A percentile compares a stretch with the other conserved stretches of the same genome.
Conservation (phyloP, 345 rosid species). For the Lenwebbia sp. region DNA sequence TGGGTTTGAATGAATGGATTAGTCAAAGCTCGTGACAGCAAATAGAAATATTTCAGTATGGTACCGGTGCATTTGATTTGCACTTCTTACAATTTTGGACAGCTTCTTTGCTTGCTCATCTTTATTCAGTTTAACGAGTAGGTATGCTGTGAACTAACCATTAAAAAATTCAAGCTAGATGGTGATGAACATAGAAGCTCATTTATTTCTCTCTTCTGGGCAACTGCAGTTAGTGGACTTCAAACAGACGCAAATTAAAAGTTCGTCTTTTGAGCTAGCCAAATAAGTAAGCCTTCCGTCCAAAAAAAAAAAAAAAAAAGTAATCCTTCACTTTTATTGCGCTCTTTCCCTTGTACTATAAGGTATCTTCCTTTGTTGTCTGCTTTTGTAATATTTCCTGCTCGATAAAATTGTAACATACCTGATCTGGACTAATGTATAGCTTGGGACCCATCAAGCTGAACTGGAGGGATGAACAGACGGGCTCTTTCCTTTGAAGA, state of each 20-base stretch:
- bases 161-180: background rate
- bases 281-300: background rate
- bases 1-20: background rate
- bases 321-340: background rate
- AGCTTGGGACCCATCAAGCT: slow-evolving; percentile 99
- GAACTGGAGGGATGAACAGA: slow-evolving; percentile 82
- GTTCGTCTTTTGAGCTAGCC: background rate
- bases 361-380: background rate
- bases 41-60: background rate
- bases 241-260: background rate
- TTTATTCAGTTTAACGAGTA: background rate
- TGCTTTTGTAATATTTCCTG: background rate
- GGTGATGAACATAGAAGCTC: background rate
- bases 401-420: slow-evolving; percentile 3
- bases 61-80: background rate
- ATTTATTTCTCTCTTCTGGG: background rate
- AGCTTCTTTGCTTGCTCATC: background rate
- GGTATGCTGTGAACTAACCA: background rate
- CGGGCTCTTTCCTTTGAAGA: slow-evolving; percentile 87
- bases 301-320: background rate
- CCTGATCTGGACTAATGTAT: slow-evolving; percentile 90
- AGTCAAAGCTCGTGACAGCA: background rate
- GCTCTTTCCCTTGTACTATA: background rate
- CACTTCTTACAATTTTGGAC: background rate
- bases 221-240: background rate